phyloP scores from a whole-genome alignment of 2,329 filamentous ascomycete genomes.

The Penicillium crustosum region DNA sequence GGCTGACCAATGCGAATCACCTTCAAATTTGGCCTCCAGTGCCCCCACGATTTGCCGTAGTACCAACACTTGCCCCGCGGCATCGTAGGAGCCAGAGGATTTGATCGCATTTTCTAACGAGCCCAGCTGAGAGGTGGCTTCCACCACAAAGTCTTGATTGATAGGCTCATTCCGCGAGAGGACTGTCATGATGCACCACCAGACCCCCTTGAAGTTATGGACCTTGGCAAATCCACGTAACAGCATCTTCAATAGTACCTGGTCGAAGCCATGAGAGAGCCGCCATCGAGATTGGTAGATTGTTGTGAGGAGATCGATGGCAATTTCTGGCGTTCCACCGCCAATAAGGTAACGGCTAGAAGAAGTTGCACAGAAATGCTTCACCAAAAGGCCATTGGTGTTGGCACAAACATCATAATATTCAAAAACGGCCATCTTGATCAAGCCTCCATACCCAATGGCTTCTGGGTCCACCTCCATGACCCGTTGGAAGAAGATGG shows the following conservation, averaged over 20 bases:
- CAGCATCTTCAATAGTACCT: conserved; percentile 41
- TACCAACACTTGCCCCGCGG: neutral
- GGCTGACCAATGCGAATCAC: conserved; percentile 11
- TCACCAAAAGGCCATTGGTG: conserved; percentile 33
- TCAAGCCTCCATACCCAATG: conserved; percentile 24
- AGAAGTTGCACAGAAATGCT: conserved; percentile 37
- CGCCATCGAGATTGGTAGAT: conserved; percentile 42
- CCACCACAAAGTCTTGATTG: conserved; percentile 35
- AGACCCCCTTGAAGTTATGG: conserved; percentile 37
- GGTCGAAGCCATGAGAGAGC: conserved; percentile 34
- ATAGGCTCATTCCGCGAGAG: conserved; percentile 35
- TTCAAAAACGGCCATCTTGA: conserved; percentile 40
- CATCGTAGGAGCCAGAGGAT: neutral
- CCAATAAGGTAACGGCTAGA: conserved; percentile 32
- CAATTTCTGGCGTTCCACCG: conserved; percentile 25
- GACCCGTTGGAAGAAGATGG: conserved; percentile 40
- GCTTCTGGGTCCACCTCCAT: conserved; percentile 24
- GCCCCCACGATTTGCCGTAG: conserved; percentile 1
- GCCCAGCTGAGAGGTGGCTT: conserved; percentile 20
- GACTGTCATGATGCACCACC: conserved; percentile 44
- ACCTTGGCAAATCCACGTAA: conserved; percentile 34
- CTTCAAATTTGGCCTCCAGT: conserved; percentile 13
- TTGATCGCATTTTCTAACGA: neutral
- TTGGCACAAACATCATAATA: conserved; percentile 42
- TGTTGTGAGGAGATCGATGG: conserved; percentile 36